Percentiles rank a stretch among this genome's conserved stretches.
These are phyloP conservation scores for Penicillium brevicompactum DNA, from an alignment of 2,329 filamentous ascomycete species.

Conservation along the genomic window DNA sequence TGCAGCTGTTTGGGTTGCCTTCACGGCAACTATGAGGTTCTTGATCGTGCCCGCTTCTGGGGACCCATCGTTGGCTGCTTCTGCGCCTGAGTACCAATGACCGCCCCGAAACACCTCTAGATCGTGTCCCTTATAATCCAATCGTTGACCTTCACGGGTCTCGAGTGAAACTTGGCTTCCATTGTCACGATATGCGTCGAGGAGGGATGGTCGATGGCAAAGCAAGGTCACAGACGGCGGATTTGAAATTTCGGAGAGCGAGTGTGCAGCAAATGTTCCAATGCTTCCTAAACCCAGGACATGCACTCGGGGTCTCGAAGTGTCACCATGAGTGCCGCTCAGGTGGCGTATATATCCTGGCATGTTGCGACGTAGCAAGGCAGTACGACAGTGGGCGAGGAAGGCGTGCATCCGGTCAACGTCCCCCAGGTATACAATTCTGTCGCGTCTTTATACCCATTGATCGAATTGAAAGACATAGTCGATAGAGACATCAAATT, in stretches of 20 bases:
- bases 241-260: slow-evolving; percentile 60
- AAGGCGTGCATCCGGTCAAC: background rate
- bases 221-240: slow-evolving; percentile 74
- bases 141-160: slow-evolving; percentile 6
- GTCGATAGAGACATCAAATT: background rate
- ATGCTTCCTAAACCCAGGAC: slow-evolving; percentile 78
- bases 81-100: slow-evolving; percentile 7
- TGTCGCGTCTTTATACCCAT: background rate
- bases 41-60: background rate
- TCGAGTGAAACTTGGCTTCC: slow-evolving; percentile 24
- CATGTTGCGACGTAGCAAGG: background rate
- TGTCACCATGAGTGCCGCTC: background rate
- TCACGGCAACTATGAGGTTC: slow-evolving; percentile 72
- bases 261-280: slow-evolving; percentile 73
- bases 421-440: background rate
- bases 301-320: slow-evolving; percentile 41
- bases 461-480: background rate
- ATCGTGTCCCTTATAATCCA: background rate
- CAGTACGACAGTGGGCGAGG: background rate
- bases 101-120: slow-evolving; percentile 2
- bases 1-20: slow-evolving; percentile 63
- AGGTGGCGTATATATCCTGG: background rate
- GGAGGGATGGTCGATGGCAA: slow-evolving; percentile 56
- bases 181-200: slow-evolving; percentile 25
- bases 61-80: background rate